phyloP scores from a whole-genome alignment of 805 yeast species.

The Metschnikowia gelsemii region DNA sequence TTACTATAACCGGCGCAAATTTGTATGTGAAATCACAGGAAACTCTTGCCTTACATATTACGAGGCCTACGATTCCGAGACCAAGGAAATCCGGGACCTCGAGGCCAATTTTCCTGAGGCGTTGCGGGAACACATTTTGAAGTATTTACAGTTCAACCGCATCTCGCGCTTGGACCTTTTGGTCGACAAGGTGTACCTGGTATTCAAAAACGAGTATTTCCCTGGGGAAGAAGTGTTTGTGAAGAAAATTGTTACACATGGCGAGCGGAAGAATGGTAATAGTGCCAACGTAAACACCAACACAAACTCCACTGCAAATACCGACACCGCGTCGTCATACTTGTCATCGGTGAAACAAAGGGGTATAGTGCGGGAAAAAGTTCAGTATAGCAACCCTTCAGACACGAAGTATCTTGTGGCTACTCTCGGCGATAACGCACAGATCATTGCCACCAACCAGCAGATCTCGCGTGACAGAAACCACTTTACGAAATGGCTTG shows the following conservation, averaged over 20 bases:
- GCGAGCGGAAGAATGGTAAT: no score
- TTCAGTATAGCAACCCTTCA: conserved; percentile 59
- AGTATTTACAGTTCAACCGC: conserved; percentile 78
- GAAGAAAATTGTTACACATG: conserved; percentile 30
- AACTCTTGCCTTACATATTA: conserved; percentile 87
- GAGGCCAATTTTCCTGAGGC: conserved; percentile 88
- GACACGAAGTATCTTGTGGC: conserved; percentile 67
- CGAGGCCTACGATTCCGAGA: conserved; percentile 82
- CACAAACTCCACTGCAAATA: no score
- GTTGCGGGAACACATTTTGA: conserved; percentile 84
- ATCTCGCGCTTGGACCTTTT: conserved; percentile 79
- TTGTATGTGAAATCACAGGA: conserved; percentile 95
- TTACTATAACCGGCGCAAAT: conserved; percentile 70
- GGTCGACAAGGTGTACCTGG: conserved; percentile 80
- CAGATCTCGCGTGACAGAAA: conserved; percentile 81
- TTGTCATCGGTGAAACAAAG: conserved; percentile 34
- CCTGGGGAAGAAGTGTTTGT: conserved; percentile 86
- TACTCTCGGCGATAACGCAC: conserved; percentile 50
- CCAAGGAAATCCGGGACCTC: conserved; percentile 52
- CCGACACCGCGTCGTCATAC: conserved; percentile 12
- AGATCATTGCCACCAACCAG: conserved; percentile 68
- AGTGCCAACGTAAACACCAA: no score
- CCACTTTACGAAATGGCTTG: conserved; percentile 83
- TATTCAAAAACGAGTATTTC: conserved; percentile 78
- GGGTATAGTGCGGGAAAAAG: conserved; percentile 81